Evolutionary conservation across 352 stramenopile species (phyloP).

Genomic region (Detonula confervacea): DNA sequence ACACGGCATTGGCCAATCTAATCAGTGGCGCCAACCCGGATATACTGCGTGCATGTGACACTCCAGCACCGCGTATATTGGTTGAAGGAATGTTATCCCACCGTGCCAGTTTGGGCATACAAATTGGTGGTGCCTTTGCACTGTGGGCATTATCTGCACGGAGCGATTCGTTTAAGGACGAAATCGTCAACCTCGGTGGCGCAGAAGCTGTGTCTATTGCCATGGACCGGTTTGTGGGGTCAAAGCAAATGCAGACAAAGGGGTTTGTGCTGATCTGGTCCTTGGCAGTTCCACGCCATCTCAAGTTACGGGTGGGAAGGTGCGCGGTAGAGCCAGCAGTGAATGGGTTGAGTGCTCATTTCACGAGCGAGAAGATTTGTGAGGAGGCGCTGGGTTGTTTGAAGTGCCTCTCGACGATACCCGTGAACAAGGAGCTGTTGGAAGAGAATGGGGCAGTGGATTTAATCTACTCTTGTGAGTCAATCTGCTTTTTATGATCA

Average conservation of each 20-base stretch:
- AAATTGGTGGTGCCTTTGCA: slow-evolving; percentile 23
- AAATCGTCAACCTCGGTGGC: slow-evolving; percentile 28
- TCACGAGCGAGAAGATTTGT: slow-evolving; percentile 21
- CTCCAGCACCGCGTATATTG: slow-evolving; percentile 22
- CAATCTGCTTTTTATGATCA: background rate
- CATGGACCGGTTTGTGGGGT: slow-evolving; percentile 46
- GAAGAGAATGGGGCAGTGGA: slow-evolving; percentile 30
- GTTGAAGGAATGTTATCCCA: slow-evolving; percentile 10
- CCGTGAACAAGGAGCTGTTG: slow-evolving; percentile 28
- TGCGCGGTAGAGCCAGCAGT: slow-evolving; percentile 27
- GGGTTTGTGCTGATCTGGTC: slow-evolving; percentile 39
- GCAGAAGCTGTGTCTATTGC: slow-evolving; percentile 21
- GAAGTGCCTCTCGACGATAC: slow-evolving; percentile 33
- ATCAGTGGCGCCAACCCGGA: slow-evolving; percentile 42
- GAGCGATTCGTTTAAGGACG: slow-evolving; percentile 34
- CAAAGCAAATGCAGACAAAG: slow-evolving; percentile 35
- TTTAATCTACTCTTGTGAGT: slow-evolving; percentile 42
- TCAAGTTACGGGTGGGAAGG: slow-evolving; percentile 33
- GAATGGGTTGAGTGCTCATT: slow-evolving; percentile 38
- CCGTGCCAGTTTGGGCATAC: slow-evolving; percentile 28
- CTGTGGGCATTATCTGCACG: slow-evolving; percentile 35
- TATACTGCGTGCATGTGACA: slow-evolving; percentile 22
- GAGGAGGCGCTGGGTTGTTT: slow-evolving; percentile 36
- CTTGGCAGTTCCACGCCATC: slow-evolving; percentile 16
- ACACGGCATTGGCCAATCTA: slow-evolving; percentile 44